Evolutionary conservation across 345 rosid species (phyloP).

Genomic region (Acer negundo): DNA sequence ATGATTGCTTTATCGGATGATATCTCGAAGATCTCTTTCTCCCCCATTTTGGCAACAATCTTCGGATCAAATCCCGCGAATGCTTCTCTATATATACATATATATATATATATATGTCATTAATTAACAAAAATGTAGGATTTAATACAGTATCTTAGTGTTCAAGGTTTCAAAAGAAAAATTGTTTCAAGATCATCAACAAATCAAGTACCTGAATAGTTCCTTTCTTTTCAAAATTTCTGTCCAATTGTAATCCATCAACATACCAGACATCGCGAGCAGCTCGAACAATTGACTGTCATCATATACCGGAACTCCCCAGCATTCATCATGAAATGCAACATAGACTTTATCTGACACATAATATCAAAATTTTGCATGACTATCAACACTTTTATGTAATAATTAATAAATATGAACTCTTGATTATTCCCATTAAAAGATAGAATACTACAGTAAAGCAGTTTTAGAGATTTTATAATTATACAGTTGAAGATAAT

Average conservation of each 20-base stretch:
- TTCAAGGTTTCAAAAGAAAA: not conserved
- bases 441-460: no score
- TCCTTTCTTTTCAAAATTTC: conserved; percentile 83
- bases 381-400: not conserved
- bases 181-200: not conserved
- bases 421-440: not conserved
- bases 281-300: conserved; percentile 93
- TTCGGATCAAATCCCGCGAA: conserved; percentile 79
- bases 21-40: conserved; percentile 69
- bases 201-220: conserved; percentile 52
- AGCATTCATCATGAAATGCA: conserved; percentile 89
- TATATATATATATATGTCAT: no score
- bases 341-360: conserved; percentile 72
- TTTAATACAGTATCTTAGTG: conserved; percentile 1
- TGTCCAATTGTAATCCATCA: conserved; percentile 99
- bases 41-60: conserved; percentile 79
- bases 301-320: conserved; percentile 97
- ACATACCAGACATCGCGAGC: conserved; percentile 86
- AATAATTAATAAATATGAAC: not conserved
- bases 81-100: conserved; percentile 60
- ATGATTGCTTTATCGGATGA: conserved; percentile 72
- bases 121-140: not conserved
- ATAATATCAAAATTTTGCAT: conserved; percentile 23
- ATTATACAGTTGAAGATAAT: not conserved
- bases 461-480: not conserved